Conservation (phyloP, 495 filamentous ascomycete genomes). For the Aspergillus steynii region DNA sequence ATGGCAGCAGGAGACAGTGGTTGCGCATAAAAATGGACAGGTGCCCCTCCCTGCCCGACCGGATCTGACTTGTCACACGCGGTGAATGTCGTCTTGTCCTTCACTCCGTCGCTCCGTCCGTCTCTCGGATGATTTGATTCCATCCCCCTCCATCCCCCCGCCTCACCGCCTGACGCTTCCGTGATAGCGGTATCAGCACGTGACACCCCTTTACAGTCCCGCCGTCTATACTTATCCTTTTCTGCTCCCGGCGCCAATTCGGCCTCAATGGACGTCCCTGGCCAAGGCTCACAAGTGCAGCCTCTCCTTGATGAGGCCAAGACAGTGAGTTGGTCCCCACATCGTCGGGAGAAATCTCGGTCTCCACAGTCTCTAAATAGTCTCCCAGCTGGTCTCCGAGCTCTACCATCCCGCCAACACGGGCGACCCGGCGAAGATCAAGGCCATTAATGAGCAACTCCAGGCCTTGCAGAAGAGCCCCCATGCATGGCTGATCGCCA, state of each 20-base stretch:
- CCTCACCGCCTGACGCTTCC: slow-evolving; percentile 17
- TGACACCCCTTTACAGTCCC: slow-evolving; percentile 19
- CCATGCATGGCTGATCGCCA: slow-evolving; percentile 82
- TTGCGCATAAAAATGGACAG: not conserved
- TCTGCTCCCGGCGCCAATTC: slow-evolving; percentile 10
- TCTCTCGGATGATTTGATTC: not conserved
- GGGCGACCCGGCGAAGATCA: slow-evolving; percentile 53
- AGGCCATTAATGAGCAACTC: slow-evolving; percentile 72
- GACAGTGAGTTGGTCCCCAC: slow-evolving; percentile 16
- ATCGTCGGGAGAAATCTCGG: not conserved
- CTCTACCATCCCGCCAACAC: slow-evolving; percentile 70
- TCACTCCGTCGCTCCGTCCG: too few relatives aligned
- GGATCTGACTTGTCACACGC: not conserved
- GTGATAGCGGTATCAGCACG: slow-evolving; percentile 27
- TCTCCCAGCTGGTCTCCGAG: slow-evolving; percentile 39
- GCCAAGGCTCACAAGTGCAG: slow-evolving; percentile 25
- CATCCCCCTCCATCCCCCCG: slow-evolving; percentile 10
- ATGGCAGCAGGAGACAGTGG: not conserved
- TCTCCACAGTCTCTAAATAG: not conserved
- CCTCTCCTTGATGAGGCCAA: slow-evolving; percentile 31
- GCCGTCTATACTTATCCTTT: slow-evolving; percentile 17
- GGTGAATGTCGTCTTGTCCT: too few relatives aligned
- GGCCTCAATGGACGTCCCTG: slow-evolving; percentile 17
- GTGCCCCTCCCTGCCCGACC: not conserved
- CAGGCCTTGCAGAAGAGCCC: slow-evolving; percentile 73